phyloP scores from a whole-genome alignment of 2,329 filamentous ascomycete species.

The Teratosphaeria destructans region DNA sequence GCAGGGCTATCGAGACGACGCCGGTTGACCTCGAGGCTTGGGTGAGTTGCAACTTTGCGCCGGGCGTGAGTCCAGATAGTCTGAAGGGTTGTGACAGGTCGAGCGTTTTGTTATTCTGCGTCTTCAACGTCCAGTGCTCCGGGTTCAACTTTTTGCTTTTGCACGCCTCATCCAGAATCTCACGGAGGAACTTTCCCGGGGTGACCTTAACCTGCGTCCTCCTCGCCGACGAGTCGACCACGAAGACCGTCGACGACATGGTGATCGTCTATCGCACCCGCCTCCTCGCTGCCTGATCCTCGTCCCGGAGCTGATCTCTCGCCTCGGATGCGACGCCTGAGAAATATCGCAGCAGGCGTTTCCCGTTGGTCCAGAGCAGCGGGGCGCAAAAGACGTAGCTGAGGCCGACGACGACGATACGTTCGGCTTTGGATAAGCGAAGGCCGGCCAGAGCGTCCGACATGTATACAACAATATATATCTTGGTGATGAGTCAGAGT shows the following conservation, averaged over 20 bases:
- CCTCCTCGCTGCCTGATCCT: constrained; percentile 4
- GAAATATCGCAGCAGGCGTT: constrained; percentile 15
- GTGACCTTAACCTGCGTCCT: constrained; percentile 74
- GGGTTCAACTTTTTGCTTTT: constrained; percentile 63
- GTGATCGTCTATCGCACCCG: constrained; percentile 1
- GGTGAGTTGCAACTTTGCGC: constrained; percentile 87
- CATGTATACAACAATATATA: constrained; percentile 1
- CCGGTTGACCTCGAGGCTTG: constrained; percentile 76
- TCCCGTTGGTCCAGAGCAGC: constrained; percentile 17
- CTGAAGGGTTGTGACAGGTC: constrained; percentile 79
- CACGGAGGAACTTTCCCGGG: constrained; percentile 69
- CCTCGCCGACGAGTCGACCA: constrained; percentile 70
- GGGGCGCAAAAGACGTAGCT: constrained; percentile 24
- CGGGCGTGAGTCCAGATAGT: constrained; percentile 68
- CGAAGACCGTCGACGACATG: constrained; percentile 80
- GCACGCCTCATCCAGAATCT: constrained; percentile 81
- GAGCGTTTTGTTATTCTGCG: constrained; percentile 72
- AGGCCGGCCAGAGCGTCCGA: constrained; percentile 19
- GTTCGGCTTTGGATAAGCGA: constrained; percentile 23
- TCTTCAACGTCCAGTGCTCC: constrained; percentile 75
- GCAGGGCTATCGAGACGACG: constrained; percentile 78
- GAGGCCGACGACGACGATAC: constrained; percentile 23
- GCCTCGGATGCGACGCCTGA: constrained; percentile 9
- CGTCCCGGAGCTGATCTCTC: constrained; percentile 10
- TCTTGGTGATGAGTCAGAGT: constrained; percentile 1